Evolutionary conservation across 2,329 filamentous ascomycete species (phyloP), one percentile per base, ranked within the genome.

Genomic region (Trichoderma sp.): DNA sequence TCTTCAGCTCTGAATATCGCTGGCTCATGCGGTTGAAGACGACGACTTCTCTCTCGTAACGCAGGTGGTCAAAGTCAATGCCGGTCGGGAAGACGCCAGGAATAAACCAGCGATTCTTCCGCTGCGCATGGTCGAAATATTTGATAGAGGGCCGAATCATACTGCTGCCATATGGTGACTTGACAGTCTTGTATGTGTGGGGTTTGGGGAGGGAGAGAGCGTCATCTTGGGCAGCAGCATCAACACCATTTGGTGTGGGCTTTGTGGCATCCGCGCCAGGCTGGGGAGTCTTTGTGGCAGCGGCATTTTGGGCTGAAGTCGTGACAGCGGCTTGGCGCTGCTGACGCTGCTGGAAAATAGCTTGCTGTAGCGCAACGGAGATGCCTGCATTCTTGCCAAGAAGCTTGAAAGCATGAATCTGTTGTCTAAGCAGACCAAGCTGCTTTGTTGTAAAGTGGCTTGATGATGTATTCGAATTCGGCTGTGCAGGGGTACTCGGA

Each of bases 391-490:
- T 97, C 79, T 96, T 96, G 5, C 92, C 91, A 4, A 99, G 84
- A 73, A 94, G 86, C 80, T 96, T 96, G 81, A 97, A 98, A 0
- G 95, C 94, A 74, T 91, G 86, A 61, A 98, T 97, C 78, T 99
- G 96, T 72, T 92, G 90, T 70, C 93, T 87, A 11, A 99, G 83
- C 54, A 92, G 88, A 28, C 86, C 85, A 56, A 97, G 83, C 78
- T 99, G 96, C 68, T 96, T 91, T 28, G 87, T 86, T 14, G 89
- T 90, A 77, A 97, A 94, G 70, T 89, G 89, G 61, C 85, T 85
- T 26, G 79, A 80, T n/a, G 80, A 73, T 60, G 74, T 70, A 63
- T 74, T 70, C n/a, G 73, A 72, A 70, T 75, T 73, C 58, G 78
- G 59, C 70, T 77, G 71, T 63, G 74, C 68, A 68, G 79, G 78